Base-by-base conservation (phyloP, 495 filamentous ascomycete genomes). In the Bryoglossum gracile region DNA sequence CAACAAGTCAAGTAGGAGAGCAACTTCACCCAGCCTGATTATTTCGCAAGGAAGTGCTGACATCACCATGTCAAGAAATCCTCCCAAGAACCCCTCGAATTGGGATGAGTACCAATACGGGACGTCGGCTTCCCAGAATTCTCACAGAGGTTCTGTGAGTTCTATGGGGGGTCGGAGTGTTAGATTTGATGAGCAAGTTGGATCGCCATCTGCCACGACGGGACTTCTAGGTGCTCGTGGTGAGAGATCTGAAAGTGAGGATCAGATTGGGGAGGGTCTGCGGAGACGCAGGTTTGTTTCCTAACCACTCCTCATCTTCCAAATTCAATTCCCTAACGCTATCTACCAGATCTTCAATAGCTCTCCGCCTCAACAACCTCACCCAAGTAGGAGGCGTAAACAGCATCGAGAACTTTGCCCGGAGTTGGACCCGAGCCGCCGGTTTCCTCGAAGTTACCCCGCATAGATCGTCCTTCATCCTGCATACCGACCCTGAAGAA, bases 341-440 rank as follows among this genome's bases (percentile, higher is more conserved):
- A 34, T 3, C 10, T 22, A 23, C 14, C 52, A 80, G 78, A 58
- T 85, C 85, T 3, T 94, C 90, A 14, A 72, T 92, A 56, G 86
- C 87, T 34, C 71, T 85, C 60, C 79, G 83, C 28, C 64, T 90
- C 28, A 67, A 76, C 35, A 70, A 75, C 35, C 53, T 96, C 19
- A 74, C 84, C 51, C 81, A 94, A 43, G 86, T 82, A 10, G 92
- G 92, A 33, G 92, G 92, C 23, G 83, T 87, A 41, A 98, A 98
- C 64, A 92, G 86, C 61, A 82, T 97, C 56, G 82, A 94, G 55
- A 95, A 90, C 58, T 98, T 98, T 62, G 86, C 92, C 39, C 80
- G 87, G 37, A 94, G 87, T 55, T 97, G 91, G 89, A 87, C 88
- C 60, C 80, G 92, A 58, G 92, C 92, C 26, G 89, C 91, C 3